Conservation (phyloP, 495 filamentous ascomycete genomes). For the Saxophila tyrrhenica region DNA sequence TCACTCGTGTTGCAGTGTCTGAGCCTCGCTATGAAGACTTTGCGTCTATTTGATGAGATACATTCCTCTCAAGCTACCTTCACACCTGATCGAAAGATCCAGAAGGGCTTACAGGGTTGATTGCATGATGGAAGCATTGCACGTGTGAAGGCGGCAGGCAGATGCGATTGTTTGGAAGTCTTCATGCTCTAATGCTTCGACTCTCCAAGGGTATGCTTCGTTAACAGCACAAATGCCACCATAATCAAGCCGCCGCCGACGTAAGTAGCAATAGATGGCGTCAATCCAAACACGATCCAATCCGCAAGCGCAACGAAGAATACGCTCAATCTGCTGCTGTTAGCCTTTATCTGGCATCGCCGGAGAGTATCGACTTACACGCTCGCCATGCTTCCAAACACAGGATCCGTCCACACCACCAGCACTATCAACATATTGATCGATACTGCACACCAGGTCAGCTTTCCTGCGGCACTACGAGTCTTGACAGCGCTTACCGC, state of each 20-base stretch:
- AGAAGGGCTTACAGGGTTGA: too few relatives aligned
- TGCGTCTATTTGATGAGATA: slow-evolving; percentile 24
- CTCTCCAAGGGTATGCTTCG: slow-evolving; percentile 14
- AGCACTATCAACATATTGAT: slow-evolving; percentile 15
- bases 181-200: slow-evolving; percentile 2
- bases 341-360: not conserved
- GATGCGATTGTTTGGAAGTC: not conserved
- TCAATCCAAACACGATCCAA: slow-evolving; percentile 15
- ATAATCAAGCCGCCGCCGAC: slow-evolving; percentile 15
- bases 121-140: too few relatives aligned
- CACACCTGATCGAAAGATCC: not conserved
- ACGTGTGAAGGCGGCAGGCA: not conserved
- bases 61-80: slow-evolving; percentile 1
- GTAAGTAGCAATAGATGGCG: slow-evolving; percentile 15
- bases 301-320: slow-evolving; percentile 18
- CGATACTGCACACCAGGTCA: slow-evolving; percentile 5
- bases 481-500: slow-evolving; percentile 1
- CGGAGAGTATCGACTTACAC: slow-evolving; percentile 3
- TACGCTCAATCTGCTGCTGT: slow-evolving; percentile 7
- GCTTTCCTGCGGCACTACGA: not conserved
- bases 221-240: slow-evolving; percentile 14
- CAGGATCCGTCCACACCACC: slow-evolving; percentile 18
- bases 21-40: slow-evolving; percentile 21
- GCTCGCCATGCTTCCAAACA: slow-evolving; percentile 17
- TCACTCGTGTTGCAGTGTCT: slow-evolving; percentile 24